Evolutionary conservation across 1,284 basidiomycete species (phyloP).

Genomic region (Cryptococcus sp.): DNA sequence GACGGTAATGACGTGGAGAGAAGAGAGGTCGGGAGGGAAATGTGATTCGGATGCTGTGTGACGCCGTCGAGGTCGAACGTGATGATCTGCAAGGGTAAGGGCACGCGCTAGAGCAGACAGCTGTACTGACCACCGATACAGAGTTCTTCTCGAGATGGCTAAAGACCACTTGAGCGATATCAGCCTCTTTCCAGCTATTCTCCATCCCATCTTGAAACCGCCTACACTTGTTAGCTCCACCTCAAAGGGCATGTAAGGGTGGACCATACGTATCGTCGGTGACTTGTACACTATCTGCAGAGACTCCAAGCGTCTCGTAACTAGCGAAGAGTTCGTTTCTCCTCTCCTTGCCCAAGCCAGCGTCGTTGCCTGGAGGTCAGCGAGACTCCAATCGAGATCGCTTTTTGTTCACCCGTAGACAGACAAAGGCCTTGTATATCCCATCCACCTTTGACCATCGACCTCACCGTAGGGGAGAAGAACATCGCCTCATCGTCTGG

Average conservation of each 20-base stretch:
- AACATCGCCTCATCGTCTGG: conserved; percentile 70
- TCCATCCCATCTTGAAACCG: conserved; percentile 74
- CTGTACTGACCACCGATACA: conserved; percentile 58
- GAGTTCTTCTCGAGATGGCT: conserved; percentile 51
- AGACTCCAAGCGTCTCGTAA: conserved; percentile 66
- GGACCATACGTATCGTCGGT: conserved; percentile 65
- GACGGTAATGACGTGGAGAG: conserved; percentile 52
- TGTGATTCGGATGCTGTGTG: conserved; percentile 85
- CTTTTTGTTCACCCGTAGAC: conserved; percentile 40
- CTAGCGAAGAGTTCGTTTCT: conserved; percentile 62
- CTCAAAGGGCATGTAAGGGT: background rate
- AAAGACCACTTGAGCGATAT: conserved; percentile 2
- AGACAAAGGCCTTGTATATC: conserved; percentile 48
- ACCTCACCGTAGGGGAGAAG: conserved; percentile 52
- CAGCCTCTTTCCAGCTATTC: conserved; percentile 10
- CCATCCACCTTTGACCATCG: conserved; percentile 31
- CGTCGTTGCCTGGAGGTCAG: conserved; percentile 58
- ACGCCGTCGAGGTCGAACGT: conserved; percentile 83
- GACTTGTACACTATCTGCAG: conserved; percentile 54
- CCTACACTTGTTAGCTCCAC: background rate
- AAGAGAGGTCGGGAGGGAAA: conserved; percentile 59
- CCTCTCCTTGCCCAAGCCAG: conserved; percentile 66
- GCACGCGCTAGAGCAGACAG: background rate
- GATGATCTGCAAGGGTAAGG: conserved; percentile 58
- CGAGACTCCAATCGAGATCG: too few species aligned